Percentiles rank a stretch among this genome's conserved stretches.
These are phyloP conservation scores for Penicillium desertorum DNA, from an alignment of 495 filamentous ascomycete genomes.

Conservation along the genomic window DNA sequence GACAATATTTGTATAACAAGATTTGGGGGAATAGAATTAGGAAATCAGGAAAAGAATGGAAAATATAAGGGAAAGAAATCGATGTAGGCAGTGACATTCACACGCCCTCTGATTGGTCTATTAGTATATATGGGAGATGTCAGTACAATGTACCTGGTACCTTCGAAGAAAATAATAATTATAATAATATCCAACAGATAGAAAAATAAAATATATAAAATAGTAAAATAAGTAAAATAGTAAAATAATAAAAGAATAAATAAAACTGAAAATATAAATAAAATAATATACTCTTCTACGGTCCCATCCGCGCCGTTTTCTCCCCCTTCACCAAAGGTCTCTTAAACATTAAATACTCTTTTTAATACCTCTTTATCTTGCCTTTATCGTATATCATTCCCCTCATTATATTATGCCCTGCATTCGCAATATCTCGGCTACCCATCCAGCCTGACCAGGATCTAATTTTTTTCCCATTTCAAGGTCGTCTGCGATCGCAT, in stretches of 20 bases:
- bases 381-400: constrained; percentile 5
- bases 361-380: constrained; percentile 8
- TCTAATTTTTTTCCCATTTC: constrained; percentile 8
- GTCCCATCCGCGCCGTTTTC: constrained; percentile 32
- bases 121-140: no score
- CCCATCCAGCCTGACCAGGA: constrained; percentile 25
- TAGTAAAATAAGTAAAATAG: constrained; percentile 1
- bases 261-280: constrained; percentile 5
- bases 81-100: no score
- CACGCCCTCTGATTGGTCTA: no score
- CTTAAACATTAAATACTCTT: constrained; percentile 8
- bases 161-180: constrained; percentile 1
- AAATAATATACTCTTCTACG: constrained; percentile 10
- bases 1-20: not conserved
- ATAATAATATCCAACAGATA: not conserved
- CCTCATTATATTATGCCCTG: constrained; percentile 25
- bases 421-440: constrained; percentile 21
- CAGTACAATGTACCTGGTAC: constrained; percentile 10
- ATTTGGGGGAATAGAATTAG: no score
- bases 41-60: no score
- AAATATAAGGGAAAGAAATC: no score
- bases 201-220: constrained; percentile 10
- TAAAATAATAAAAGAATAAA: not conserved
- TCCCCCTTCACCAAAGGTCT: constrained; percentile 18
- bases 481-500: constrained; percentile 14